phyloP scores from a whole-genome alignment of 2,329 filamentous ascomycete genomes.

The Pseudogymnoascus pannorum region DNA sequence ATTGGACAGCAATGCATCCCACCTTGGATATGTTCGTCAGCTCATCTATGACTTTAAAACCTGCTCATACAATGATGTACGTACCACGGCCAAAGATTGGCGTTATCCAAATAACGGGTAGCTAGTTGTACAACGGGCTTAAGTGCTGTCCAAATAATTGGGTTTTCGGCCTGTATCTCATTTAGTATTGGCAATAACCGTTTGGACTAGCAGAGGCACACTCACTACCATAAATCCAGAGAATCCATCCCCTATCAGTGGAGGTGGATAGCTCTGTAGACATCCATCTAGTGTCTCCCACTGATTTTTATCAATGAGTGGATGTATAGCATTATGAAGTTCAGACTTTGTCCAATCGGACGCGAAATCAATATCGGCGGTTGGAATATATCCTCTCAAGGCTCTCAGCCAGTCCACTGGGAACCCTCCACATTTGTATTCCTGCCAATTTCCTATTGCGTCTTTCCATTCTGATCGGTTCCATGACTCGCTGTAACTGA shows the following conservation, averaged over 20 bases:
- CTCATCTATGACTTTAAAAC: background rate
- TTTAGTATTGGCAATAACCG: background rate
- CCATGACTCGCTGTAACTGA: background rate
- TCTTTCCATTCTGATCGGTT: background rate
- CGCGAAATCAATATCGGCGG: background rate
- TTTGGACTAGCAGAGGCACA: background rate
- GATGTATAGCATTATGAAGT: background rate
- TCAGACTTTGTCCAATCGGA: background rate
- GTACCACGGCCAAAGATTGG: constrained; percentile 1
- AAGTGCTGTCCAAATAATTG: background rate
- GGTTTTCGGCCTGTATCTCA: background rate
- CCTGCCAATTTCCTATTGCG: too few species aligned
- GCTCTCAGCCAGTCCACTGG: background rate
- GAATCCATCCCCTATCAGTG: background rate
- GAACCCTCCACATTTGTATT: background rate
- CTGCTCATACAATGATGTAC: background rate
- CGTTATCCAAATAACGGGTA: background rate
- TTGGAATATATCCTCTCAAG: background rate
- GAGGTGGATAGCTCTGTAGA: background rate
- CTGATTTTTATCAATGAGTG: background rate
- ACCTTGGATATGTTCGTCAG: background rate
- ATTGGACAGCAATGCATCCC: background rate
- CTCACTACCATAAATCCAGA: background rate
- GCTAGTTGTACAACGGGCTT: background rate
- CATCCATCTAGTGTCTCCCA: background rate